A percentile compares a stretch with the other conserved stretches of the same genome.
Conservation (phyloP, 345 rosid species). For the Streptanthus diversifolius region DNA sequence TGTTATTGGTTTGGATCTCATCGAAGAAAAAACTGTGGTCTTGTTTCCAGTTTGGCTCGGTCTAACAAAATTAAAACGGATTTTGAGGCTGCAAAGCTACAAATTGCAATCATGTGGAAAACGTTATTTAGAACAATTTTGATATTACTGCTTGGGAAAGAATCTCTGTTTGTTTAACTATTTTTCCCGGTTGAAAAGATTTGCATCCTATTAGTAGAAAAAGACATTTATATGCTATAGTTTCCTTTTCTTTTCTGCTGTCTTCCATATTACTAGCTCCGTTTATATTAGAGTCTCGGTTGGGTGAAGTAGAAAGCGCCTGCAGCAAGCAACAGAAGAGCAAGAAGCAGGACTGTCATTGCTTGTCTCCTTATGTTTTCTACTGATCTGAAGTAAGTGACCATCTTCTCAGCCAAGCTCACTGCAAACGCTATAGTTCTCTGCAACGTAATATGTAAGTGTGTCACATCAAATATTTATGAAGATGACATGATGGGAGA, state of each 20-base stretch:
- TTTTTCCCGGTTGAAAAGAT: background rate
- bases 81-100: no score
- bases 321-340: conserved; percentile 28
- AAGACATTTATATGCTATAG: background rate
- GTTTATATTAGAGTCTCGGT: background rate
- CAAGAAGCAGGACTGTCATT: background rate
- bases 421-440: conserved; percentile 38
- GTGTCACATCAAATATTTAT: background rate
- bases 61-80: no score
- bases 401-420: conserved; percentile 33
- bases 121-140: no score
- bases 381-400: conserved; percentile 13
- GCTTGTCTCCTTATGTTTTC: conserved; percentile 26
- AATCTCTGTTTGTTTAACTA: conserved; percentile 5
- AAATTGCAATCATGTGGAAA: no score
- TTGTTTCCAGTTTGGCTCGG: no score
- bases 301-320: conserved; percentile 30
- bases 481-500: background rate
- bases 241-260: background rate
- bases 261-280: background rate
- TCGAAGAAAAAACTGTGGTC: no score
- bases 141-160: background rate
- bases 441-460: conserved; percentile 32
- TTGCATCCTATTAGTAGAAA: conserved; percentile 10
- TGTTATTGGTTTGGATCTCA: no score